These are phyloP conservation scores for Polygonum maritimum DNA, from an alignment of 148 eudicot genomes.

Conservation along the genomic window DNA sequence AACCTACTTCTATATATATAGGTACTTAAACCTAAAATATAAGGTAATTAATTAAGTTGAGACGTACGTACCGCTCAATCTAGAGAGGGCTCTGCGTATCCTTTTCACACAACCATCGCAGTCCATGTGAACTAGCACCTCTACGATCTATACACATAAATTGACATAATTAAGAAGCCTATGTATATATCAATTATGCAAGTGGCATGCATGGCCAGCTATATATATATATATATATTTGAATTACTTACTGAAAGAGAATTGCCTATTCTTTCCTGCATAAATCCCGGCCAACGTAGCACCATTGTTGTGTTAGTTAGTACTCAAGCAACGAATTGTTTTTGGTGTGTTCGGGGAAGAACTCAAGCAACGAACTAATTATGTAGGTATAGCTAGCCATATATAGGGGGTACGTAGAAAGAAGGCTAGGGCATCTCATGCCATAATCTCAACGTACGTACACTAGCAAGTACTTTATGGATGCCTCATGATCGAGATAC, in stretches of 20 bases:
- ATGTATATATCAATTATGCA: background rate
- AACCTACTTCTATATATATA: too few relatives aligned
- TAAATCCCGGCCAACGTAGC: background rate
- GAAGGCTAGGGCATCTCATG: too few relatives aligned
- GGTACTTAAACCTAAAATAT: too few relatives aligned
- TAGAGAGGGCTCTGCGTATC: conserved; percentile 37
- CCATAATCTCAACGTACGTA: too few relatives aligned
- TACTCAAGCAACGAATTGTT: too few relatives aligned
- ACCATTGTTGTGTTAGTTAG: background rate
- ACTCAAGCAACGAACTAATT: too few relatives aligned
- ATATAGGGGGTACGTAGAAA: too few relatives aligned
- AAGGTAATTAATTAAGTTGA: too few relatives aligned
- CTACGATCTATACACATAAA: conserved; percentile 26
- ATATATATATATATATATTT: too few relatives aligned
- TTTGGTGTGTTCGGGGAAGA: background rate
- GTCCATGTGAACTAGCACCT: conserved; percentile 49
- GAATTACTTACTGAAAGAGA: conserved; percentile 3
- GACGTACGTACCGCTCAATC: conserved; percentile 21
- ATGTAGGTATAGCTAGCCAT: too few relatives aligned
- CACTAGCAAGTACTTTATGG: too few relatives aligned
- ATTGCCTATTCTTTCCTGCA: background rate
- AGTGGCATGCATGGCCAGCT: background rate
- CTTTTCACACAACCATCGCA: conserved; percentile 52
- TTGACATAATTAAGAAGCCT: background rate
- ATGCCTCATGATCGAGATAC: too few relatives aligned